Percentiles rank a stretch among this genome's conserved stretches.
Conservation (phyloP, 805 yeast genomes). For the Candida krabiensis region DNA sequence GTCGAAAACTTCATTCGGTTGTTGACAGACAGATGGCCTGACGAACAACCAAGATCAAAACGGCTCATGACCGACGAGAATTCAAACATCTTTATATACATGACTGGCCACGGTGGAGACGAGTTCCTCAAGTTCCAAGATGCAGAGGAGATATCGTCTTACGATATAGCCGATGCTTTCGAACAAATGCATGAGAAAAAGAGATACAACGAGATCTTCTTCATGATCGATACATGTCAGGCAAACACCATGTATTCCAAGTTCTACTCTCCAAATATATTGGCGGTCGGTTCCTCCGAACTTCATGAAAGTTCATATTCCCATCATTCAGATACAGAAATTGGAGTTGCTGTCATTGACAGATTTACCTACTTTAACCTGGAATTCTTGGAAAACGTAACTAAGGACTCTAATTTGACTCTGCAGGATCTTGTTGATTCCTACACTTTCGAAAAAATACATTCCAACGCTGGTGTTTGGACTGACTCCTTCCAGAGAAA, state of each 20-base stretch:
- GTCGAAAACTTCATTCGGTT: conserved; percentile 94
- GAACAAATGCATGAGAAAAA: conserved; percentile 96
- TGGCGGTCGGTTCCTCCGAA: conserved; percentile 90
- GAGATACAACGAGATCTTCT: conserved; percentile 90
- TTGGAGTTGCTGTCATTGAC: conserved; percentile 98
- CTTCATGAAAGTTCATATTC: conserved; percentile 90
- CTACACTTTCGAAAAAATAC: conserved; percentile 81
- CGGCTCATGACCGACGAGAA: conserved; percentile 89
- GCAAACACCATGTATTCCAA: conserved; percentile 97
- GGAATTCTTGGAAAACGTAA: conserved; percentile 79
- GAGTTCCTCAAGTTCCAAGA: conserved; percentile 97
- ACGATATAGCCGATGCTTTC: conserved; percentile 96
- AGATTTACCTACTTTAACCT: conserved; percentile 90
- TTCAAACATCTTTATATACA: conserved; percentile 87
- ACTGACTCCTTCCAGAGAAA: conserved; percentile 74
- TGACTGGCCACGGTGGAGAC: conserved; percentile 99
- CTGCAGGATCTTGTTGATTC: conserved; percentile 82
- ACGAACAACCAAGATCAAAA: conserved; percentile 90
- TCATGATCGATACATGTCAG: conserved; percentile 98
- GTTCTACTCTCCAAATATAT: conserved; percentile 86
- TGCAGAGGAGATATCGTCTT: conserved; percentile 94
- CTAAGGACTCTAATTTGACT: conserved; percentile 71
- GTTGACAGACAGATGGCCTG: conserved; percentile 93
- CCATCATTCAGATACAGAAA: conserved; percentile 91
- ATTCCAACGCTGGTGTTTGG: conserved; percentile 91